Evolutionary conservation across 768 basidiomycete genomes (phyloP).

Genomic region (Agaricus subrufescens): DNA sequence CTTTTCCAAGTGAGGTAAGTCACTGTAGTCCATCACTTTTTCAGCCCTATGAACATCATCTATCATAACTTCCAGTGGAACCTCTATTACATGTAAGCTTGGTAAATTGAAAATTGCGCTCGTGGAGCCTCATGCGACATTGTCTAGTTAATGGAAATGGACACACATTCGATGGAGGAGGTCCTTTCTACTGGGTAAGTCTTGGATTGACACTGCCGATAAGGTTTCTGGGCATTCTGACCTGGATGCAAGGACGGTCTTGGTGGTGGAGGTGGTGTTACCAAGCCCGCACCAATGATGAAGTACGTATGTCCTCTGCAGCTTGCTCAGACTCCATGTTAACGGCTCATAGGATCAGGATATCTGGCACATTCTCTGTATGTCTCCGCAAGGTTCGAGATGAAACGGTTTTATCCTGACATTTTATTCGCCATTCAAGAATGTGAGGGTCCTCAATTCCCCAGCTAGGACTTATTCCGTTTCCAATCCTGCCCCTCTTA

Average conservation of each 20-base stretch:
- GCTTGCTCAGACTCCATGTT: background rate
- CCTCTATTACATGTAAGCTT: slow-evolving; percentile 41
- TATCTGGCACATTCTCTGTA: slow-evolving; percentile 31
- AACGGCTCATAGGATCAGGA: slow-evolving; percentile 25
- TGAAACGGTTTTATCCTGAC: slow-evolving; percentile 19
- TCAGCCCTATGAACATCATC: background rate
- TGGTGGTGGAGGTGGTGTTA: slow-evolving; percentile 31
- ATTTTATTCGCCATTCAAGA: slow-evolving; percentile 21
- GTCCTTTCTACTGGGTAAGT: slow-evolving; percentile 39
- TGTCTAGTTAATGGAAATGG: slow-evolving; percentile 35
- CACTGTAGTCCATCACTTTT: background rate
- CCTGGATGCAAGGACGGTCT: slow-evolving; percentile 29
- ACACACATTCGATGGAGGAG: slow-evolving; percentile 37
- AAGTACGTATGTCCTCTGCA: slow-evolving; percentile 21
- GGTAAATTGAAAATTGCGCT: too few relatives aligned
- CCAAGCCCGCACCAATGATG: slow-evolving; percentile 41
- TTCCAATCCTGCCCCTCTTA: slow-evolving; percentile 32
- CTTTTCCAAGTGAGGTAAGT: slow-evolving; percentile 46
- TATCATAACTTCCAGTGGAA: slow-evolving; percentile 31
- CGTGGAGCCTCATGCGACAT: background rate
- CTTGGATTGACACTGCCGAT: background rate
- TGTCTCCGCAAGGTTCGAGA: slow-evolving; percentile 16
- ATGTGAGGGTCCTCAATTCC: slow-evolving; percentile 37
- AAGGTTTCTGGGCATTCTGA: background rate
- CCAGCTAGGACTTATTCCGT: slow-evolving; percentile 34